Conservation (phyloP, 208 protist species). For the Acanthamoeba lenticulata region DNA sequence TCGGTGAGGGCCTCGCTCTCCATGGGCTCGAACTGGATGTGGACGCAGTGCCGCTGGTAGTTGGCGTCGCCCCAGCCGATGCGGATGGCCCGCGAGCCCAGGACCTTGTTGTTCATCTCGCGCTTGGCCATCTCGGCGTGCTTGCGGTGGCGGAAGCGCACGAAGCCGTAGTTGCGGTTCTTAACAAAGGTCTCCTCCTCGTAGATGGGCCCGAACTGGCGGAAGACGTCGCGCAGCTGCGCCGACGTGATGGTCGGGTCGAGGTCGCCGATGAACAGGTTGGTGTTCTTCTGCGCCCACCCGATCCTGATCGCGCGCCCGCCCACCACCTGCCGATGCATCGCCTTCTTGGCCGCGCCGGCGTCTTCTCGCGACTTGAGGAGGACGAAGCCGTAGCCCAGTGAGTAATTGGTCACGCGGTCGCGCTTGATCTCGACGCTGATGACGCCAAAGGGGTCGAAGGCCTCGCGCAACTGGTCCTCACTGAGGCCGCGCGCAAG, state of each 20-base stretch:
- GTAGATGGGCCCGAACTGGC: slow-evolving; percentile 50
- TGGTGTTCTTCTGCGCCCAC: slow-evolving; percentile 57
- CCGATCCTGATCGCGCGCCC: slow-evolving; percentile 38
- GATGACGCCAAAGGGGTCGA: slow-evolving; percentile 5
- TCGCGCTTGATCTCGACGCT: slow-evolving; percentile 30
- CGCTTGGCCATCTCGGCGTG: slow-evolving; percentile 48
- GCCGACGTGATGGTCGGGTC: slow-evolving; percentile 17
- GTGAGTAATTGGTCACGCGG: neutral
- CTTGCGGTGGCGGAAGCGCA: slow-evolving; percentile 30
- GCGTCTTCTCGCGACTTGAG: neutral
- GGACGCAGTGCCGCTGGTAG: slow-evolving; percentile 56
- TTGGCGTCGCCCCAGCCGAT: slow-evolving; percentile 57
- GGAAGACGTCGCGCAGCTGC: slow-evolving; percentile 39
- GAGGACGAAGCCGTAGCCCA: slow-evolving; percentile 1
- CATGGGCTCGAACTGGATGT: slow-evolving; percentile 37
- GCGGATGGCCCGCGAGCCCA: slow-evolving; percentile 25
- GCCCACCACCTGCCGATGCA: slow-evolving; percentile 9
- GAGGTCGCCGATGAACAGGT: slow-evolving; percentile 43
- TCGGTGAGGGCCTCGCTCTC: slow-evolving; percentile 35
- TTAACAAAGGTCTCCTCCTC: slow-evolving; percentile 53
- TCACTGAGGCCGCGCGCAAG: neutral
- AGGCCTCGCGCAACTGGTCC: neutral
- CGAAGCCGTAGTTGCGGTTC: slow-evolving; percentile 57
- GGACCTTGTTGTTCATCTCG: slow-evolving; percentile 45
- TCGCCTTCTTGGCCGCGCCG: slow-evolving; percentile 13